Conservation (phyloP, 352 stramenopile species). For the Blastocystis sp. region DNA sequence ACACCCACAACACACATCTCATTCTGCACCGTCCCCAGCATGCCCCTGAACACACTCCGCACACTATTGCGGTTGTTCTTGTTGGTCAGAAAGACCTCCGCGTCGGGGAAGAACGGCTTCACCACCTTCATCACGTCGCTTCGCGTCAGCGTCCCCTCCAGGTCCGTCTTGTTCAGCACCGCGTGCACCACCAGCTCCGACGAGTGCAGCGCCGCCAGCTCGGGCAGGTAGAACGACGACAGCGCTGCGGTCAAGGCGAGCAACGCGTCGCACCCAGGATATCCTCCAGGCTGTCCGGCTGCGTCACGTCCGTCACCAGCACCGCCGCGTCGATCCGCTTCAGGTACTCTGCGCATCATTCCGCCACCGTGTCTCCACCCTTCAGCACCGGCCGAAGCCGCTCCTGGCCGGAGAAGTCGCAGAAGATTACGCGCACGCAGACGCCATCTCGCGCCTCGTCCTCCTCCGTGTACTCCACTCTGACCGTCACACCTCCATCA, state of each 20-base stretch:
- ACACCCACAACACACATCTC: background rate
- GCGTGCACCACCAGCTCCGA: background rate
- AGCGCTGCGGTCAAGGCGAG: background rate
- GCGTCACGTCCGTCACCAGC: background rate
- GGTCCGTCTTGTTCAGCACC: slow-evolving; percentile 5
- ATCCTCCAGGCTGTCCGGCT: background rate
- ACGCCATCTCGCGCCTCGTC: background rate
- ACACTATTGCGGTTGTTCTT: slow-evolving; percentile 3
- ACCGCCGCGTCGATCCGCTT: background rate
- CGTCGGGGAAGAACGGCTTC: background rate
- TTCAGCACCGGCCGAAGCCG: slow-evolving; percentile 5
- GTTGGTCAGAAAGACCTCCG: background rate
- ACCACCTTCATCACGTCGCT: background rate
- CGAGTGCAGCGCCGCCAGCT: background rate
- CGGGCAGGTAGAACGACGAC: background rate
- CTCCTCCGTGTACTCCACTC: slow-evolving; percentile 8
- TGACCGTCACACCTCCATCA: background rate
- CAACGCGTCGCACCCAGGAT: background rate
- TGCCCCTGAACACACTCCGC: background rate
- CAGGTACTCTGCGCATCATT: background rate
- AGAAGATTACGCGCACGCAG: slow-evolving; percentile 30
- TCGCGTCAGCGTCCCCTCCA: background rate
- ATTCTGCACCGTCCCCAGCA: background rate
- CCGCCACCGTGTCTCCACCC: background rate
- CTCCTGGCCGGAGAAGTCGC: slow-evolving; percentile 27